These are phyloP conservation scores for Lepidium africanum DNA, from an alignment of 345 rosid genomes.

Conservation along the genomic window DNA sequence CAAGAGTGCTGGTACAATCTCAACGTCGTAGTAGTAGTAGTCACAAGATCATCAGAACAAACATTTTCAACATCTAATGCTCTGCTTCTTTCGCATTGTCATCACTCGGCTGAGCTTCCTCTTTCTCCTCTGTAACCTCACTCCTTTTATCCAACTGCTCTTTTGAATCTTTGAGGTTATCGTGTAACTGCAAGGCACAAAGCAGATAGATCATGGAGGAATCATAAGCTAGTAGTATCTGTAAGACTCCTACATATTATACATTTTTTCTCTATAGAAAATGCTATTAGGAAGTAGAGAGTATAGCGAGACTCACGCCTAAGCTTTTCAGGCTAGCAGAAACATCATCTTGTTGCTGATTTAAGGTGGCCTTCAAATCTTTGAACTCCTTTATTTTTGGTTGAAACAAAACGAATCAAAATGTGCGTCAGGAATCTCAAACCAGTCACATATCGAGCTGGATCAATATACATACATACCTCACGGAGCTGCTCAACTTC, in stretches of 20 bases:
- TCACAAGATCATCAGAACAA: background rate
- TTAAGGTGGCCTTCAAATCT: constrained; percentile 62
- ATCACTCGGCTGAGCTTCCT: constrained; percentile 8
- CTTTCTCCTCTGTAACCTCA: constrained; percentile 30
- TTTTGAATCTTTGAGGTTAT: constrained; percentile 36
- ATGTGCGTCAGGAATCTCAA: background rate
- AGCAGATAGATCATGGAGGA: background rate
- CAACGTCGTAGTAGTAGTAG: constrained; percentile 3
- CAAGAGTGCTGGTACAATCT: constrained; percentile 10
- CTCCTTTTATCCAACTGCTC: constrained; percentile 25
- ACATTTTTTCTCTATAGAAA: background rate
- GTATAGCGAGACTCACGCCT: constrained; percentile 38
- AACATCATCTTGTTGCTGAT: constrained; percentile 83
- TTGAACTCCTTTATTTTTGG: constrained; percentile 50
- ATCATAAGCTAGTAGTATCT: background rate
- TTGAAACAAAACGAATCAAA: background rate
- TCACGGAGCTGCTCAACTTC: constrained; percentile 74
- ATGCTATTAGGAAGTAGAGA: background rate
- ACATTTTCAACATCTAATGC: constrained; percentile 14
- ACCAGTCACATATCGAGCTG: background rate
- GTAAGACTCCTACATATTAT: background rate
- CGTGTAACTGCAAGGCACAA: constrained; percentile 45
- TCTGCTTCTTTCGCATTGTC: constrained; percentile 23
- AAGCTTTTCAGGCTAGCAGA: constrained; percentile 53
- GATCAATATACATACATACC: constrained; percentile 8